Evolutionary conservation across 106 monocot species (phyloP).

Genomic region (Agapanthus africanus): DNA sequence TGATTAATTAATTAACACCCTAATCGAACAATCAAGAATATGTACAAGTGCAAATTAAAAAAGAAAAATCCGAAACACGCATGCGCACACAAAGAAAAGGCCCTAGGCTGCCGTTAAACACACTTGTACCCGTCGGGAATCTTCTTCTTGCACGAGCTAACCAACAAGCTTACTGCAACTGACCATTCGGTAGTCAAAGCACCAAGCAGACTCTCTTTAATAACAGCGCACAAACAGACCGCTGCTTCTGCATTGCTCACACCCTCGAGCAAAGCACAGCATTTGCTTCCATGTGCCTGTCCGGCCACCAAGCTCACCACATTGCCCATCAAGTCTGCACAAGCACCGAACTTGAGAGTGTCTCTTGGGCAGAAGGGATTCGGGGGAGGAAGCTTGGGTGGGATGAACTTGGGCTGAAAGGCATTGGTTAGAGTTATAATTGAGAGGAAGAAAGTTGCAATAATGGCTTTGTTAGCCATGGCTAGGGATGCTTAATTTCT

Average conservation of each 20-base stretch:
- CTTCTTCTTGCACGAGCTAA: constrained; percentile 46
- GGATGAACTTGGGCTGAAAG: constrained; percentile 2
- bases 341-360: constrained; percentile 45
- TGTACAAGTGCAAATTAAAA: no score
- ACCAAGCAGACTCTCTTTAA: constrained; percentile 41
- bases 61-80: no score
- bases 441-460: background rate
- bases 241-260: constrained; percentile 45
- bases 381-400: constrained; percentile 21
- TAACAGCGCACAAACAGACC: constrained; percentile 48
- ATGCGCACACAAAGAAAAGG: no score
- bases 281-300: constrained; percentile 17
- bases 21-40: no score
- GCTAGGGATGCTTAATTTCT: background rate
- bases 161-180: constrained; percentile 37
- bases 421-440: background rate
- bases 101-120: no score
- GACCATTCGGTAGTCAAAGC: constrained; percentile 31
- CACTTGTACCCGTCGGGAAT: constrained; percentile 65
- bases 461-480: constrained; percentile 20
- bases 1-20: no score
- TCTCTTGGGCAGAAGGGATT: constrained; percentile 49
- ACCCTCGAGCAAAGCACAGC: constrained; percentile 40
- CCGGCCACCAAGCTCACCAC: constrained; percentile 12
- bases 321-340: constrained; percentile 25